These are phyloP conservation scores for Sugiyamaella boreocaroliniensis DNA, from an alignment of 805 yeast genomes.

Conservation along the genomic window DNA sequence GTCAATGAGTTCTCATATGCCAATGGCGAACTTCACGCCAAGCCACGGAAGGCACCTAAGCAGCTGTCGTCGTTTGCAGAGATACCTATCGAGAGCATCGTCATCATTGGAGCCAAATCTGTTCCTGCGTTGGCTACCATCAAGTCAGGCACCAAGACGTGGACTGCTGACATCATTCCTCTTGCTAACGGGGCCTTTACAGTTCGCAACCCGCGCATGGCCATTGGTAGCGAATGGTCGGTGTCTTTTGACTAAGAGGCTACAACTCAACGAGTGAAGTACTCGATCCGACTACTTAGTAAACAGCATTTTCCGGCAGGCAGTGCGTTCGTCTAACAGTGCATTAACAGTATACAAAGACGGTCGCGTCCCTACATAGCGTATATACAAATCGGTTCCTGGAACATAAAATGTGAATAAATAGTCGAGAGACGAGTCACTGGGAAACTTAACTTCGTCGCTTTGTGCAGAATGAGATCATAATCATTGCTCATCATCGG, in stretches of 20 bases:
- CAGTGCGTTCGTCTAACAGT: too few species aligned
- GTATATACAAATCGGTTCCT: too few species aligned
- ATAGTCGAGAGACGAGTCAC: too few species aligned
- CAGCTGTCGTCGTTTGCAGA: conserved; percentile 2
- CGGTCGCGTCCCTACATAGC: too few species aligned
- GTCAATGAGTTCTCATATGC: conserved; percentile 7
- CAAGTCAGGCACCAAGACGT: conserved; percentile 4
- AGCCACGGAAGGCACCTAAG: conserved; percentile 2
- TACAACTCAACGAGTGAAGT: not conserved
- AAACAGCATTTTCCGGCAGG: not conserved
- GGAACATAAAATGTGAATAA: too few species aligned
- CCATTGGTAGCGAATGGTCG: conserved; percentile 10
- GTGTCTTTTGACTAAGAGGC: not conserved
- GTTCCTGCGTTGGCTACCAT: not conserved
- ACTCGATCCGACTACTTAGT: too few species aligned
- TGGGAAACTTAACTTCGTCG: too few species aligned
- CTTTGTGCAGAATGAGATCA: too few species aligned
- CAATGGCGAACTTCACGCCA: conserved; percentile 1
- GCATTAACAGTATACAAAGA: too few species aligned
- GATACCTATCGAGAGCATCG: conserved; percentile 15
- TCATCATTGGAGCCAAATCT: conserved; percentile 9
- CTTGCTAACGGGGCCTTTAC: not conserved
- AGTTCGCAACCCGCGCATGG: conserved; percentile 12
- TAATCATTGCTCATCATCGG: not conserved
- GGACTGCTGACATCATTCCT: conserved; percentile 10